A percentile compares a stretch with the other conserved stretches of the same genome.
phyloP scores from a whole-genome alignment of 2,329 filamentous ascomycete species.

The Sordariomycetes sp. region DNA sequence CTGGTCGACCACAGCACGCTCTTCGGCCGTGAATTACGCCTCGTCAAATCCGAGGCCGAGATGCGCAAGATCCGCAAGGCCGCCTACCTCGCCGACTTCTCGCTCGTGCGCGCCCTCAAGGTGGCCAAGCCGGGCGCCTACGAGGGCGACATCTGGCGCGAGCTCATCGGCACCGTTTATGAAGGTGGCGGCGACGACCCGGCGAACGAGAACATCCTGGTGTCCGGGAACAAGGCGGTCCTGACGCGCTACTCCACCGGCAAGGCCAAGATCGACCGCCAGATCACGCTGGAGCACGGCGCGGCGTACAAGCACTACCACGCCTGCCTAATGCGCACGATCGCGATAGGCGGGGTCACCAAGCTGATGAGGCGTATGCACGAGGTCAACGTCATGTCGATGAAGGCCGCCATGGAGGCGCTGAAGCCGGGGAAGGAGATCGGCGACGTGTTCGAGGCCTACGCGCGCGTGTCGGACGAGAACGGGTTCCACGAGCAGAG shows the following conservation, averaged over 20 bases:
- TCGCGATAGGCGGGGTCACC: not conserved
- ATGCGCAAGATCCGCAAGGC: not conserved
- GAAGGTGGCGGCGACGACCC: not conserved
- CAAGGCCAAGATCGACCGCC: not conserved
- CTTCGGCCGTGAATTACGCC: not conserved
- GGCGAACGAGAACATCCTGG: not conserved
- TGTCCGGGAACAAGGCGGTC: not conserved
- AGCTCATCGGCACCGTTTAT: not conserved
- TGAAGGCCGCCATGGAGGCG: not conserved
- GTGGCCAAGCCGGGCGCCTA: not conserved
- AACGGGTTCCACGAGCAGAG: not conserved
- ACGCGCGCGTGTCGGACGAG: not conserved
- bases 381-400: not conserved
- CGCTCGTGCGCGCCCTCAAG: not conserved
- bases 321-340: not conserved
- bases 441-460: not conserved
- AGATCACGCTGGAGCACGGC: not conserved
- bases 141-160: not conserved
- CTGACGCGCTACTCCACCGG: not conserved
- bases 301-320: not conserved
- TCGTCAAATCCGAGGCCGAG: not conserved
- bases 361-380: not conserved
- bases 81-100: not conserved
- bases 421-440: not conserved
- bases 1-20: not conserved